Evolutionary conservation across 257 asterid genomes (phyloP), one percentile per base, ranked within the genome.

Genomic region (Gardenia jasminoides): DNA sequence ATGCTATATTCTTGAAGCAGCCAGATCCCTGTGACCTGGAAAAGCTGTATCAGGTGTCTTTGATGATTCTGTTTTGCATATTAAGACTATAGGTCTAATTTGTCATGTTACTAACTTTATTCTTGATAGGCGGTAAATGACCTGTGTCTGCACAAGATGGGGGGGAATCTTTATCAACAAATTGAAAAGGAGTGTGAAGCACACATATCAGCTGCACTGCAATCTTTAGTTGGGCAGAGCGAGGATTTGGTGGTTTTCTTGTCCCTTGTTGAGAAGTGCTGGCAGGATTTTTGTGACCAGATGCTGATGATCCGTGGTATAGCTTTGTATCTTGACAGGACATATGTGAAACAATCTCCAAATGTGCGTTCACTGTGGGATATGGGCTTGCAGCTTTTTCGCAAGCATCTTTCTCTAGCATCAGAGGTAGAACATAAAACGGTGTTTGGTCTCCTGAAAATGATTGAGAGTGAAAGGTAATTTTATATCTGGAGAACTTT

Each of bases 211-310:
- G 85, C 89, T 62, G 93, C 94, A 56, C 85, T 93, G 36, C 93
- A 88, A 72, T 91, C 97, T 59, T 86, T 96, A 88, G 98, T 93
- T 36, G 99, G 94, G 68, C 90, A 93, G 85, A 93, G 97, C 88
- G 97, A 91, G 87, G 98, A 96, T 88, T 87, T 92, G 80, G 87
- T 87, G 75, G 99, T 96, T 80, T 96, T 93, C 85, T 86, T 96
- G 73, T 93, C 99, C 61, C 96, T 91, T 85, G 97, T 92, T 70
- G 97, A 92, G 89, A 96, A 91, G 82, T 88, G 96, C 82, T 96
- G 99, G 99, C 96, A 91, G 79, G 97, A 92, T 43, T 96, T 96
- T 82, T 96, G 99, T 80, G 98, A 90, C 74, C 98, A 96, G 89
- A 92, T 96, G 98, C 81, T 93, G 85, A 91, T 91, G 97, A 96